Evolutionary conservation across 306 rosid species (phyloP), one percentile per base, ranked within the genome.

Genomic region (Medicago arabica): DNA sequence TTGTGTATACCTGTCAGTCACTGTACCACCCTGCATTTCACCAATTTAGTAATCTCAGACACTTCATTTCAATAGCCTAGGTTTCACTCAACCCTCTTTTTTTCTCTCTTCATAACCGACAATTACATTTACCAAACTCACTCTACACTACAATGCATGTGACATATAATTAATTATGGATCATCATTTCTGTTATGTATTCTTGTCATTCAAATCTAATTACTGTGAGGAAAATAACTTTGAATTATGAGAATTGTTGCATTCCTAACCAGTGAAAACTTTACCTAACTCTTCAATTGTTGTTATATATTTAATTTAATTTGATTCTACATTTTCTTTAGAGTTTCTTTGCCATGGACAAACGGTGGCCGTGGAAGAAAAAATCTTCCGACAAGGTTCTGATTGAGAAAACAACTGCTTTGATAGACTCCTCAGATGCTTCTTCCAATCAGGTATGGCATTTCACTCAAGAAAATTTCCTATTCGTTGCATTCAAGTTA

Each of bases 331-430:
- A 12, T 62, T 2, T 28, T 40, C 16, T 40, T 39, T 65, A 40
- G 51, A 65, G 51, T 12, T 72, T 85, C 79, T 80, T 68, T 82
- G 76, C 72, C 34, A 96, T 96, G 99, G 99, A 95, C 70, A 88
- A 97, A 28, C 88, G 99, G 54, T 96, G 99, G 99, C 99, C 99
- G 1, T 96, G 99, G 99, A 96, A 96, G 97, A 96, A 96, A 80
- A 96, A 96, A 68, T 88, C 93, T 44, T 88, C 99, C 1, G 99
- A 92, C 64, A 95, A 92, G 83, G 80, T 86, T 50, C 85, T 89
- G 55, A 69, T 77, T 63, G 99, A 90, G 78, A 96, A 87, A 79
- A 88, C 88, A 3, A 75, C 80, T 50, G 82, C 90, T 57, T 77
- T 81, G 13, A 69, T 87, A 23, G 97, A 87, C 19, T 74, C 86